Evolutionary conservation across 2,329 filamentous ascomycete genomes (phyloP), one percentile per base, ranked within the genome.

Genomic region (Fusarium hostae): DNA sequence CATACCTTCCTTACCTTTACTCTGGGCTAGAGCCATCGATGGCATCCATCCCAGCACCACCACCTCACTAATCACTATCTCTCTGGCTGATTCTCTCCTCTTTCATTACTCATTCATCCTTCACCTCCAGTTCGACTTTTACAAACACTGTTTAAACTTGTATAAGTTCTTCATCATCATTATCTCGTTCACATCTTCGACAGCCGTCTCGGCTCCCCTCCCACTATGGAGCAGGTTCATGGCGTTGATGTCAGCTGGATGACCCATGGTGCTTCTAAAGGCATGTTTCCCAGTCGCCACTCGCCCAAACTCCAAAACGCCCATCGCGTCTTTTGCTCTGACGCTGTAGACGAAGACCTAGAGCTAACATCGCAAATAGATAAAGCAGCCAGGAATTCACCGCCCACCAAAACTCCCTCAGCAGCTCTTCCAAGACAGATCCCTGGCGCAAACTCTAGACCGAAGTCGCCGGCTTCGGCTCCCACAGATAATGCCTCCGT

Each of bases 221-320:
- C 54, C 79, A 84, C 74, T 68, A 95, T 95, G 93, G 93, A 95
- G 82, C 91, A 92, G 76, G 89, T 93, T 73, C 90, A 94, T 80
- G 91, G 91, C 74, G 89, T 97, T 78, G 94, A 97, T 82, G 94
- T 97, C 78, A 94, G 92, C 82, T 97, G 94, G 94, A 92, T 97
- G 85, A 87, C 87, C 75, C 92, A 96, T 82, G 92, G 93, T 79
- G 89, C 91, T 75, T 90, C 91, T 71, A 94, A 92, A 91, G 94
- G 94, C 93, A 86, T 82, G 87, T 82, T 59, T 58, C 47, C 45
- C 20, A 66, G 28, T 75, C 72, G 72, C 73, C 74, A 77, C 75
- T 73, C 48, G 35, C 55, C 63, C 54, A 61, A 47, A 62, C 47
- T 51, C 41, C 34, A 60, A 61, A 59, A 75, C 64, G 58, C 71